Base-by-base conservation (phyloP, 306 rosid species). In the Trifolium dubium region DNA sequence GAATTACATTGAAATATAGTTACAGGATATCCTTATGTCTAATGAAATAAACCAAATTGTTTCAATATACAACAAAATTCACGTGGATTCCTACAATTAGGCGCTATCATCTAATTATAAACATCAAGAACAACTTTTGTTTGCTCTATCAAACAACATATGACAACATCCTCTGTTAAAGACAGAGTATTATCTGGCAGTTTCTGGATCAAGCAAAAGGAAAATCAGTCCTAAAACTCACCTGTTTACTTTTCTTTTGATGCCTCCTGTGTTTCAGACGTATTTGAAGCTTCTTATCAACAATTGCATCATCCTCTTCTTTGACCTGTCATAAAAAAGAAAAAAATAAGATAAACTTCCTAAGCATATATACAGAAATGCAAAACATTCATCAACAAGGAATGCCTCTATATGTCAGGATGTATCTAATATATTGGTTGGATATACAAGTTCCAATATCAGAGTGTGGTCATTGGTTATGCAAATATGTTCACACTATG, bases 261-360 rank as follows among this genome's bases (percentile, higher is more conserved):
- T 80, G 69, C 80, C 97, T 88, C 89, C 84, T 85, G 40, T 77
- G 82, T 85, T 94, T 91, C 87, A 94, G 83, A 83, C 44, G 92
- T 62, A 80, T 77, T 65, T 89, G 95, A 73, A 94, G 97, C 84
- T 86, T 85, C 71, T 34, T 83, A 79, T 88, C 96, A 80, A 88
- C 82, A 64, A 82, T 81, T 43, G 82, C 96, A 77, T 94, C 98
- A 69, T 94, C 98, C 77, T 94, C 98, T 87, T 93, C 98, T 85
- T 91, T 94, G 60, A 94, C 95, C 98, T 94, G 80, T 49, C 35
- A 72, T 69, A 56, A 28, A 10, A 67, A 62, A 46, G 12, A 79
- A 8, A 28, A 35, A 86, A 62, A 74, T 12, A 62, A 8, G 51
- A 67, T 70, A 53, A 71, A 55, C 50, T 34, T 62, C 69, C 40